Base-by-base conservation (phyloP, 2,329 filamentous ascomycete species). In the Nigrospora osmanthi region DNA sequence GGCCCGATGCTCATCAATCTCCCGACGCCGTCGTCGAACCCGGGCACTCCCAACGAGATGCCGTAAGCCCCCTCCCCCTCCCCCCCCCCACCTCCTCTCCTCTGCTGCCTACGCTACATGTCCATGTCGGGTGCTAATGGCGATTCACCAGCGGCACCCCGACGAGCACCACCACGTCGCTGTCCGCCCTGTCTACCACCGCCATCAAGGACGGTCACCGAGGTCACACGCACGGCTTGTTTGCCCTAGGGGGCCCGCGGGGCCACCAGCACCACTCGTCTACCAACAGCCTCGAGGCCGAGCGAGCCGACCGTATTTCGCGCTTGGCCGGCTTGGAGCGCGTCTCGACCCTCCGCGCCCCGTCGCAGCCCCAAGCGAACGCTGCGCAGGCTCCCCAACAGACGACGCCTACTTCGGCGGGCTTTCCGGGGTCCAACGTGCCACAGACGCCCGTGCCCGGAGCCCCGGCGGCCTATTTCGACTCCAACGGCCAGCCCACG, bases 131-230 rank as follows among this genome's bases (percentile, higher is more conserved):
- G 23, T 28, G 23, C 23, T 28, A 10, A 28, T 7, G 23, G 23
- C 23, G 23, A 28, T 28, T 42, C 34, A 44, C 34, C 52, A 95
- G 89, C 52, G 90, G 91, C 58, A 97, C 91, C 3, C 91, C 91
- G 3, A 96, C 93, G 53, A 95, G 89, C 54, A 85, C 87, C 35
- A 94, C 88, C 4, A 96, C 90, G 12, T 94, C 89, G 42, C 83
- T 97, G 58, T 95, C 89, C 23, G 84, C 89, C 35, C 78, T 97
- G 40, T 95, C 89, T 14, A 96, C 91, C 15, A 93, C 89, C 12
- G 91, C 91, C 42, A 95, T 95, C 74, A 95, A 96, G 67, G 91
- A 97, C 62, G 91, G 91, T 55, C 89, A 96, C 60, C 87, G 89
- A 49, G 91, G 91, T 51, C 81, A 89, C 60, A 75, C 84, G 28